Base-by-base conservation (phyloP, 2,329 filamentous ascomycete genomes). In the Moelleriella libera region DNA sequence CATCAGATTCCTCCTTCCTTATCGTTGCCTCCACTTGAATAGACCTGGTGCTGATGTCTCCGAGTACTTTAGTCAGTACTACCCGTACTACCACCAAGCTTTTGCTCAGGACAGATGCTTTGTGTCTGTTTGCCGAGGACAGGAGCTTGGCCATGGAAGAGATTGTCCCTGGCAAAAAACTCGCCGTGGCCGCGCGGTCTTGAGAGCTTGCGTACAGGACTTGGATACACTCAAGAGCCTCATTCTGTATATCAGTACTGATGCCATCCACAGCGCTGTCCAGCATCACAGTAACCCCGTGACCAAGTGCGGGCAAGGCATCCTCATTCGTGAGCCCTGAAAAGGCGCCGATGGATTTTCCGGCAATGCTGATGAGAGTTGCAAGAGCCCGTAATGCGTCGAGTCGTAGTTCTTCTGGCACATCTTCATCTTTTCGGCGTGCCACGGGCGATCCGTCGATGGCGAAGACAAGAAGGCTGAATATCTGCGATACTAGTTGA, bases 111-210 rank as follows among this genome's bases (percentile, higher is more conserved):
- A 94, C 75, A 41, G 73, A 62, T 1, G 61, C 63, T 54, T 74
- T 78, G 43, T 70, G 66, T 9, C 75, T 72, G 41, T 75, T 77
- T 0, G 82, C 84, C 1, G 80, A 79, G 5, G 84, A 82, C 45
- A 94, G 66, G 0, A 88, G 68, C 57, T 83, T 89, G 2, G 84
- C 82, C 29, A 98, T 68, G 1, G 81, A 79, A 3, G 92, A 97
- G 0, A 95, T 78, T 0, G 87, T 87, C 8, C 89, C 88, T 0
- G 94, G 92, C 41, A 97, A 71, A 57, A 98, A 92, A 51, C 78
- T 89, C 8, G 88, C 86, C 48, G 94, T 69, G 2, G 85, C 79
- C n/a, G 84, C 75, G 44, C 75, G 76, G 56, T 92, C 83, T 46
- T 75, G 79, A 42, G 95, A 72, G 28, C 79, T 76, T 6, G 62